Evolutionary conservation across 495 filamentous ascomycete species (phyloP).

Genomic region (Aspergillus biplanus): DNA sequence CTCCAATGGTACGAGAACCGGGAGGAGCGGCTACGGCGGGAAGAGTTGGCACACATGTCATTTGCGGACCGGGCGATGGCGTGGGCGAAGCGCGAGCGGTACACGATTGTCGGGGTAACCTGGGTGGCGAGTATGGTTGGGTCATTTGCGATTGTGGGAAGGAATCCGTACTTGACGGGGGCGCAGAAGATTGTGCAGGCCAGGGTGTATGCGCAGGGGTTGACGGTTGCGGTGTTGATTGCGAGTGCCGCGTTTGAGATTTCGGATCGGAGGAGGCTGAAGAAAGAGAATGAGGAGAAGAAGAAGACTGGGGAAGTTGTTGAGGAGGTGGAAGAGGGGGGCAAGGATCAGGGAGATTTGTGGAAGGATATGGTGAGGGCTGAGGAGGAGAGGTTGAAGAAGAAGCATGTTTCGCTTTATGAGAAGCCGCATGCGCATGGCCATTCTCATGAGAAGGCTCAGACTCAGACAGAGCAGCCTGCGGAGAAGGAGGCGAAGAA

Average conservation of each 20-base stretch:
- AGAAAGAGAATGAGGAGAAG: conserved; percentile 68
- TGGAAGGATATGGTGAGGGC: conserved; percentile 89
- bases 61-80: conserved; percentile 56
- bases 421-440: conserved; percentile 24
- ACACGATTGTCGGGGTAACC: conserved; percentile 80
- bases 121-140: conserved; percentile 85
- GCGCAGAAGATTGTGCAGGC: conserved; percentile 96
- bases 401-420: conserved; percentile 54
- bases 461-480: conserved; percentile 13
- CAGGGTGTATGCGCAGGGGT: conserved; percentile 94
- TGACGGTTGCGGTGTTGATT: conserved; percentile 86
- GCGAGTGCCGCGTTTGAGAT: conserved; percentile 90
- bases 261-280: conserved; percentile 73
- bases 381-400: conserved; percentile 69
- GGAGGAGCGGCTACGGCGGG: conserved; percentile 53
- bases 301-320: conserved; percentile 52
- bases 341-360: conserved; percentile 73
- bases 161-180: conserved; percentile 74
- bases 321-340: conserved; percentile 61
- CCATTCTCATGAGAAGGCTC: conserved; percentile 21
- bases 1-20: conserved; percentile 67
- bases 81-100: conserved; percentile 79
- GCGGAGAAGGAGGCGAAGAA: conserved; percentile 17
- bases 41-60: conserved; percentile 53
- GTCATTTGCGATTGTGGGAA: conserved; percentile 74